These are phyloP conservation scores for Leccinum subfulvum DNA, from an alignment of 1,284 basidiomycete species.

Conservation along the genomic window DNA sequence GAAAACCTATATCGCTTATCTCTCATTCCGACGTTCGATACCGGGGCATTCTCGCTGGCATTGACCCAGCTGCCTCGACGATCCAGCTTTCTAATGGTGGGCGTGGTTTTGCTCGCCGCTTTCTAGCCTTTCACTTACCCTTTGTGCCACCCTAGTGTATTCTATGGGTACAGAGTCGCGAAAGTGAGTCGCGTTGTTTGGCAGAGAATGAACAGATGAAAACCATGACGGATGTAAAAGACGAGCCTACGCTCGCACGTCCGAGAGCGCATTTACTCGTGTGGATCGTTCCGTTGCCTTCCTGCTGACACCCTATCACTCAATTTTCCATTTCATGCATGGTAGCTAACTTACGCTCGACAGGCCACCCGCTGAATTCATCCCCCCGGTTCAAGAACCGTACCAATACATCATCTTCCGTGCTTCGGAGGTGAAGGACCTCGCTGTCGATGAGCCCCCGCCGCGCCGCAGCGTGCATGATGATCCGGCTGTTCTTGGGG, in stretches of 20 bases:
- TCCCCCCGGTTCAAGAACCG: slow-evolving; percentile 73
- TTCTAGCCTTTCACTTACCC: slow-evolving; percentile 2
- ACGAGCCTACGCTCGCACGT: slow-evolving; percentile 47
- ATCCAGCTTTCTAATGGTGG: slow-evolving; percentile 85
- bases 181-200: slow-evolving; percentile 36
- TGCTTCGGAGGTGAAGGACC: slow-evolving; percentile 78
- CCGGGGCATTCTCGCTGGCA: slow-evolving; percentile 81
- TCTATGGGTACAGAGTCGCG: slow-evolving; percentile 88
- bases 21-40: slow-evolving; percentile 91
- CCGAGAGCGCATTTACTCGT: slow-evolving; percentile 70
- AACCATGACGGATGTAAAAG: slow-evolving; percentile 58
- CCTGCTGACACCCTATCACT: slow-evolving; percentile 50
- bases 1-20: slow-evolving; percentile 86
- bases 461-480: slow-evolving; percentile 65
- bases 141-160: slow-evolving; percentile 51
- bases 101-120: slow-evolving; percentile 18
- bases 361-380: slow-evolving; percentile 70
- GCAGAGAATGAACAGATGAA: slow-evolving; percentile 40
- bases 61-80: slow-evolving; percentile 80
- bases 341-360: slow-evolving; percentile 15
- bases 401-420: slow-evolving; percentile 83
- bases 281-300: slow-evolving; percentile 77
- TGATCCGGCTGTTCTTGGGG: slow-evolving; percentile 75
- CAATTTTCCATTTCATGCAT: slow-evolving; percentile 5
- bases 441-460: slow-evolving; percentile 68